A percentile compares a stretch with the other conserved stretches of the same genome.
These are phyloP conservation scores for Aspergillus pseudoglaucus DNA, from an alignment of 2,329 filamentous ascomycete genomes.

Conservation along the genomic window DNA sequence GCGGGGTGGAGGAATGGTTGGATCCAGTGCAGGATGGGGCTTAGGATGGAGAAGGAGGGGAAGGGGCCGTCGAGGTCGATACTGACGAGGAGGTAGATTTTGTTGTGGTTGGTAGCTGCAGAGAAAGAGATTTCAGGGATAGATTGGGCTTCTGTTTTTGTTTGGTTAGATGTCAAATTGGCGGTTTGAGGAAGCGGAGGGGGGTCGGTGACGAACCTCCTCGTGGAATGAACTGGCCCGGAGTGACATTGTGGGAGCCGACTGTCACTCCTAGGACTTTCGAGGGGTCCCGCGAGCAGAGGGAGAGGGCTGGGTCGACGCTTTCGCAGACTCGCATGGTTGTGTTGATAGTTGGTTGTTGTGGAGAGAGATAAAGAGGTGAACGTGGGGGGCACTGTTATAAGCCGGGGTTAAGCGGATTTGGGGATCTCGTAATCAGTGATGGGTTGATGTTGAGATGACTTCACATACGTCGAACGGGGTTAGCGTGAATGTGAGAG, in stretches of 20 bases:
- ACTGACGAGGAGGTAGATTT: constrained; percentile 9
- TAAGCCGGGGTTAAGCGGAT: neutral
- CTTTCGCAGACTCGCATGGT: neutral
- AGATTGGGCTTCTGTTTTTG: constrained; percentile 13
- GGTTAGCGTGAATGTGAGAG: neutral
- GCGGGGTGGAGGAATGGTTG: constrained; percentile 18
- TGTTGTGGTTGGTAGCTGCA: neutral
- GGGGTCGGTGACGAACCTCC: constrained; percentile 24
- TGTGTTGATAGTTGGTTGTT: no score
- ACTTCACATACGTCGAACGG: neutral
- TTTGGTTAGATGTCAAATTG: no score
- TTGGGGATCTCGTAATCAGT: neutral
- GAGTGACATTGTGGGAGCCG: constrained; percentile 19
- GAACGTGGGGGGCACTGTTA: neutral
- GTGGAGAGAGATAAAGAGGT: neutral
- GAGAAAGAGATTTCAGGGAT: constrained; percentile 14
- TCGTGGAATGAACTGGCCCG: constrained; percentile 25
- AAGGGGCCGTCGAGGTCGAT: constrained; percentile 29
- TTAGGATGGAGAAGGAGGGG: constrained; percentile 18
- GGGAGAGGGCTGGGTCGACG: constrained; percentile 7
- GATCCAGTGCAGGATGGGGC: constrained; percentile 29
- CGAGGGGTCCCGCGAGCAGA: constrained; percentile 24
- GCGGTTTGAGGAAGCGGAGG: no score
- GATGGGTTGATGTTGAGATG: neutral
- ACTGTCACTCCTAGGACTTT: constrained; percentile 28